Evolutionary conservation across 768 basidiomycete species (phyloP).

Genomic region (Pulveroboletus sp.): DNA sequence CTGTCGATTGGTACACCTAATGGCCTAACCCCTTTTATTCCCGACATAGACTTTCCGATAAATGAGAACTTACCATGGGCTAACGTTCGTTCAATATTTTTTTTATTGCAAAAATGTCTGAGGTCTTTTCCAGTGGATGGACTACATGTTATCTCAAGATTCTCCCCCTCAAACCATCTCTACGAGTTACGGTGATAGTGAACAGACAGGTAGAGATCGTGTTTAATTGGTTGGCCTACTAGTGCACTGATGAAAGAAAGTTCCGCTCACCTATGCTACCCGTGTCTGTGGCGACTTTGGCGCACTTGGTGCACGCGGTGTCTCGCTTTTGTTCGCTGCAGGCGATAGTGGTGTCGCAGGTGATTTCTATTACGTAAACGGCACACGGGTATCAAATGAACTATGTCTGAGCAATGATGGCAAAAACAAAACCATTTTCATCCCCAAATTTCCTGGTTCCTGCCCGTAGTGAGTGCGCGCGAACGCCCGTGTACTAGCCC

Average conservation of each 20-base stretch:
- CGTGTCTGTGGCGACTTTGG: no score
- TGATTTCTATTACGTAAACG: no score
- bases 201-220: conserved; percentile 60
- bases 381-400: conserved; percentile 51
- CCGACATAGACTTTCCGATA: conserved; percentile 39
- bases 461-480: conserved; percentile 48
- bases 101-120: neutral
- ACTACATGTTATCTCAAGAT: no score
- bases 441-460: conserved; percentile 58
- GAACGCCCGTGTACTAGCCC: neutral
- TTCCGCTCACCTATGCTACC: conserved; percentile 59
- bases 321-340: conserved; percentile 63
- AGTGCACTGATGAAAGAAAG: conserved; percentile 31
- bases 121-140: conserved; percentile 49
- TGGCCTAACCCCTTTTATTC: conserved; percentile 57
- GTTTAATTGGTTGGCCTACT: neutral
- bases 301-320: conserved; percentile 66
- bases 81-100: conserved; percentile 29
- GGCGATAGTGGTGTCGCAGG: conserved; percentile 74
- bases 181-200: conserved; percentile 73
- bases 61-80: conserved; percentile 51
- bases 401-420: conserved; percentile 60
- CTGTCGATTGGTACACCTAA: no score
- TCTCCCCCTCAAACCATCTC: no score
- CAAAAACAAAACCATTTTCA: conserved; percentile 49